phyloP scores from a whole-genome alignment of 768 basidiomycete genomes.

The Cubamyces sp. region DNA sequence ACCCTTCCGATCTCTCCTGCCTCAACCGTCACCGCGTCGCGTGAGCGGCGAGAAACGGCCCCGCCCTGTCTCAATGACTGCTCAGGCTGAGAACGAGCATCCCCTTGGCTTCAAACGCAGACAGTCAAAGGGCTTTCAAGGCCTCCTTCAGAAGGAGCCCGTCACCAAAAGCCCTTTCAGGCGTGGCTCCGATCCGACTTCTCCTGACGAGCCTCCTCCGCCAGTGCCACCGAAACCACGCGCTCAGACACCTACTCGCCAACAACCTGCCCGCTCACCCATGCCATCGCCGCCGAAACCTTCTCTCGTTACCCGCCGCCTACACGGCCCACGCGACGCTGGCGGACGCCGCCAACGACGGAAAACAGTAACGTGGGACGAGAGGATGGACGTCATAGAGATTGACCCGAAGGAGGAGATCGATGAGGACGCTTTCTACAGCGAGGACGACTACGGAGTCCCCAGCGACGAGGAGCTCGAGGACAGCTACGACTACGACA shows the following conservation, averaged over 20 bases:
- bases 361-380: constrained; percentile 82
- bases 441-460: constrained; percentile 37
- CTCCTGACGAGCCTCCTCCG: constrained; percentile 32
- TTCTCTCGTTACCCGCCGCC: constrained; percentile 47
- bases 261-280: constrained; percentile 29
- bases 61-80: constrained; percentile 70
- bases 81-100: constrained; percentile 73
- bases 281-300: constrained; percentile 33
- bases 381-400: constrained; percentile 81
- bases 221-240: constrained; percentile 29
- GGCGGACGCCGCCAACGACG: constrained; percentile 51
- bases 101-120: constrained; percentile 73
- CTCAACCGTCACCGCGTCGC: constrained; percentile 49
- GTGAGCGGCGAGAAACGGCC: constrained; percentile 82
- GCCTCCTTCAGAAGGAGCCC: constrained; percentile 73
- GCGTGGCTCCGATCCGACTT: constrained; percentile 33
- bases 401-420: constrained; percentile 63
- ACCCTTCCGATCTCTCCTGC: constrained; percentile 75
- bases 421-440: constrained; percentile 51
- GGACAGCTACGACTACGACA: constrained; percentile 35
- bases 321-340: constrained; percentile 75
- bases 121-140: constrained; percentile 76
- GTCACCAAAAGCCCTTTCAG: constrained; percentile 83
- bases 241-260: constrained; percentile 4
- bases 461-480: constrained; percentile 23